Percentiles rank a stretch among this genome's conserved stretches.
Evolutionary conservation across 31 red algal genomes (phyloP).

Genomic region (Asparagopsis taxiformis): DNA sequence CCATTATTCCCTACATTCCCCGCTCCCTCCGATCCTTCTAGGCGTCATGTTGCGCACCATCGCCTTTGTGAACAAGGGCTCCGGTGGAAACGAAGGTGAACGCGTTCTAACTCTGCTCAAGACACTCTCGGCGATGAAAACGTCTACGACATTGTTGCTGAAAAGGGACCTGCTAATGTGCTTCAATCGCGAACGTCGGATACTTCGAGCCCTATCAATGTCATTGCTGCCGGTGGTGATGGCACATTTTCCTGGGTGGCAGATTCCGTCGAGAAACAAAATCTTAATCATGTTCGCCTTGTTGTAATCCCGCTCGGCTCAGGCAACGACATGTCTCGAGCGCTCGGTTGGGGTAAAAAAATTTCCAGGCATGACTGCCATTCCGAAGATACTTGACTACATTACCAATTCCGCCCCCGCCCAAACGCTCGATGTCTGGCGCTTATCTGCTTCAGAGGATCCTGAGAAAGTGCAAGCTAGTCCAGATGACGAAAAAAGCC

Average conservation of each 20-base stretch:
- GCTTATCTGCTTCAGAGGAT: neutral
- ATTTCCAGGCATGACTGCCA: constrained; percentile 29
- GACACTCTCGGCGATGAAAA: constrained; percentile 70
- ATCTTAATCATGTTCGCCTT: constrained; percentile 54
- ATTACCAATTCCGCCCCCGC: constrained; percentile 1
- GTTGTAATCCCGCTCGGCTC: constrained; percentile 89
- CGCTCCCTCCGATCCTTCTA: too few relatives aligned
- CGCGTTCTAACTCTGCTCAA: constrained; percentile 63
- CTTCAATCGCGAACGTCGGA: constrained; percentile 35
- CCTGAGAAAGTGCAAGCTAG: neutral
- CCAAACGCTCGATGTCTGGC: constrained; percentile 79
- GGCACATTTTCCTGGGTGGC: constrained; percentile 96
- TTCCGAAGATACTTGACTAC: constrained; percentile 44
- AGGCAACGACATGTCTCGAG: constrained; percentile 94
- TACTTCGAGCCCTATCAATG: constrained; percentile 27
- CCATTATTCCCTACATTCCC: too few relatives aligned
- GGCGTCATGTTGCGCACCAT: constrained; percentile 80
- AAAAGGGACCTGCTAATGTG: constrained; percentile 51
- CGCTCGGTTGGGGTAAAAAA: constrained; percentile 96
- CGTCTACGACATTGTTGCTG: constrained; percentile 82
- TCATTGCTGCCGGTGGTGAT: constrained; percentile 93
- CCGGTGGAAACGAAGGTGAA: constrained; percentile 83
- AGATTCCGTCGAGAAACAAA: constrained; percentile 42
- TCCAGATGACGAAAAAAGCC: constrained; percentile 21
- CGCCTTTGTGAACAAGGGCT: constrained; percentile 88